Evolutionary conservation across 495 filamentous ascomycete species (phyloP).

Genomic region (Ascobolus immersus): DNA sequence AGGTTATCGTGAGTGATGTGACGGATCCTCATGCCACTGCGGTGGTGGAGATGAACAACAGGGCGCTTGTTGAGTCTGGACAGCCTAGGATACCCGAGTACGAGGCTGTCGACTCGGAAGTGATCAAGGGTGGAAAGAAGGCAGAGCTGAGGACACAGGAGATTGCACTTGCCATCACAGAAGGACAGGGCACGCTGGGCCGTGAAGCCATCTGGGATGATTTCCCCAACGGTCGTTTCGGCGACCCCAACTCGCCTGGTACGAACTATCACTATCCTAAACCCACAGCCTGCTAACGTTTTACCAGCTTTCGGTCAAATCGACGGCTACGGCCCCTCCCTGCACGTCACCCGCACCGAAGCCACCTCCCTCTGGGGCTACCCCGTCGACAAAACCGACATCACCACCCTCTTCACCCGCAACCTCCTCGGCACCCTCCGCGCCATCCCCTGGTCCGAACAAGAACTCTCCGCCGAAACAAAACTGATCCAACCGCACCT

Average conservation of each 20-base stretch:
- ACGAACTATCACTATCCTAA: too few relatives aligned
- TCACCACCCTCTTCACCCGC: conserved; percentile 50
- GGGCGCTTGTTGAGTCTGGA: too few relatives aligned
- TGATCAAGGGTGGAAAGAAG: too few relatives aligned
- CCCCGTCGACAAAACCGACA: conserved; percentile 39
- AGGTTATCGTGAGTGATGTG: too few relatives aligned
- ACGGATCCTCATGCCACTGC: too few relatives aligned
- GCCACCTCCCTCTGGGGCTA: conserved; percentile 65
- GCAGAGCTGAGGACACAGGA: too few relatives aligned
- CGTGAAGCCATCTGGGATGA: conserved; percentile 97
- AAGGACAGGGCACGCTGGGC: conserved; percentile 71
- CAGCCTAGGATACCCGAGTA: too few relatives aligned
- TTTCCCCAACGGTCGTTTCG: conserved; percentile 92
- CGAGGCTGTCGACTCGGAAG: conserved; percentile 34
- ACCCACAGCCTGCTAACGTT: too few relatives aligned
- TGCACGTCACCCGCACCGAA: conserved; percentile 55
- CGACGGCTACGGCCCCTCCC: conserved; percentile 73
- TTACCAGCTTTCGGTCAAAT: conserved; percentile 90
- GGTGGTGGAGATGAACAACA: too few relatives aligned
- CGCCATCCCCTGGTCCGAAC: conserved; percentile 75
- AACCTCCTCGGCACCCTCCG: conserved; percentile 52
- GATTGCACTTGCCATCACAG: conserved; percentile 54
- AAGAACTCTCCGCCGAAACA: conserved; percentile 61
- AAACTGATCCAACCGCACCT: conserved; percentile 48
- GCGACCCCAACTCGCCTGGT: conserved; percentile 69